These are phyloP conservation scores for Phytophthora sp. DNA, from an alignment of 352 stramenopile species.

Conservation along the genomic window DNA sequence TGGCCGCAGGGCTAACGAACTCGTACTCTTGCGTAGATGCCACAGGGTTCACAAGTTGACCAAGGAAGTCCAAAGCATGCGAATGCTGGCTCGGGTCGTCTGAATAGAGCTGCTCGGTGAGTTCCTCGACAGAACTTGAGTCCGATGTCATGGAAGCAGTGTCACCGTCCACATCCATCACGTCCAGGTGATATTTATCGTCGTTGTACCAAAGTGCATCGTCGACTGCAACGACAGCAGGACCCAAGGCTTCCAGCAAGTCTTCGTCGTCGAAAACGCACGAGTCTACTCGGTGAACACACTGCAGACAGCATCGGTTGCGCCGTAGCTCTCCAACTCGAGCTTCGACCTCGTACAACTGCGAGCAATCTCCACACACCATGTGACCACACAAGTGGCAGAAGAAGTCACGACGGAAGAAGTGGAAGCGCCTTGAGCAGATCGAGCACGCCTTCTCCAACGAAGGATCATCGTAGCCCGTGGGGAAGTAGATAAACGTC, in stretches of 20 bases:
- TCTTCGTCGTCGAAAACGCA: slow-evolving; percentile 58
- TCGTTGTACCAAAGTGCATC: slow-evolving; percentile 54
- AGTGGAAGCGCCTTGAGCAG: slow-evolving; percentile 44
- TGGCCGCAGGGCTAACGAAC: slow-evolving; percentile 19
- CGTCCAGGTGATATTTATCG: slow-evolving; percentile 36
- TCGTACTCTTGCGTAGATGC: slow-evolving; percentile 17
- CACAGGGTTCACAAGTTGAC: slow-evolving; percentile 40
- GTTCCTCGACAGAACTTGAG: slow-evolving; percentile 37
- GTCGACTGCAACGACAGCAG: slow-evolving; percentile 50
- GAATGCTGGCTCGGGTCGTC: slow-evolving; percentile 48
- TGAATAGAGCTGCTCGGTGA: slow-evolving; percentile 51
- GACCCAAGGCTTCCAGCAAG: slow-evolving; percentile 48
- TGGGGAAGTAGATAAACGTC: slow-evolving; percentile 61
- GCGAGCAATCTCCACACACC: slow-evolving; percentile 48
- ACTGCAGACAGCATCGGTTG: slow-evolving; percentile 50
- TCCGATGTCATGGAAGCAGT: slow-evolving; percentile 45
- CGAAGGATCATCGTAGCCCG: slow-evolving; percentile 25
- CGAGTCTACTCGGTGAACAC: slow-evolving; percentile 49
- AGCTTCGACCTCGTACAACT: slow-evolving; percentile 47
- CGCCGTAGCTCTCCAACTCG: slow-evolving; percentile 42
- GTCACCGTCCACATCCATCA: slow-evolving; percentile 31
- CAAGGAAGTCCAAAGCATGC: slow-evolving; percentile 48
- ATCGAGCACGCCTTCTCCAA: slow-evolving; percentile 43
- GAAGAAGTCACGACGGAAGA: slow-evolving; percentile 49
- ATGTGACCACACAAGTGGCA: slow-evolving; percentile 55